Evolutionary conservation across 176 grass and related monocot genomes (phyloP).

Genomic region (Alopecurus myosuroides): DNA sequence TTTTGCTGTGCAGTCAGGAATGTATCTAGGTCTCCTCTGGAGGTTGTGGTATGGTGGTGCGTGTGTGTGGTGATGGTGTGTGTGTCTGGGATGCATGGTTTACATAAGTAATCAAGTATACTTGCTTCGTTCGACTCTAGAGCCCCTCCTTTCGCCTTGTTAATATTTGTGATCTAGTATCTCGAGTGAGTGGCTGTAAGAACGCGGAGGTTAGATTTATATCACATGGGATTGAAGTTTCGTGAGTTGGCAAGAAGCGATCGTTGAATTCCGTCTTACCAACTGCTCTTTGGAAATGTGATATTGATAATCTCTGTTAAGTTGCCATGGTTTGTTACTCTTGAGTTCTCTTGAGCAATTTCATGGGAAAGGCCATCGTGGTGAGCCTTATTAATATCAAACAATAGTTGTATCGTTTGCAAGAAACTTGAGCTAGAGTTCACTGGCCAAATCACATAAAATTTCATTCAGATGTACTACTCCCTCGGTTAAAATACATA

Average conservation of each 20-base stretch:
- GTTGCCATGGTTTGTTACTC: not conserved
- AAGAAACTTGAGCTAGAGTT: not conserved
- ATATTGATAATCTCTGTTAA: not conserved
- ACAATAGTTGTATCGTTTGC: not conserved
- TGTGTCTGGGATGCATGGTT: constrained; percentile 33
- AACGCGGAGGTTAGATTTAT: constrained; percentile 18
- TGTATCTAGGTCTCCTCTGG: constrained; percentile 17
- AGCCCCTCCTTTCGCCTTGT: not conserved
- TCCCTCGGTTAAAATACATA: too few relatives aligned
- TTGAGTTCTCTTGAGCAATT: not conserved
- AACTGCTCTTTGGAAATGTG: not conserved
- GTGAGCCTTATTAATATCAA: not conserved
- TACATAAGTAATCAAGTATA: constrained; percentile 26
- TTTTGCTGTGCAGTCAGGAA: constrained; percentile 49
- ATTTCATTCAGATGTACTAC: too few relatives aligned
- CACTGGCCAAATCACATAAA: too few relatives aligned
- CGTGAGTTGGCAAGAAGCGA: not conserved
- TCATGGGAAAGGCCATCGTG: not conserved
- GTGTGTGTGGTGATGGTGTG: constrained; percentile 20
- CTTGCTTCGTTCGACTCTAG: constrained; percentile 3
- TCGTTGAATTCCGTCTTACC: not conserved
- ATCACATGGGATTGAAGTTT: constrained; percentile 6
- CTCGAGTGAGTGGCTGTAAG: constrained; percentile 18
- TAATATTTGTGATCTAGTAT: constrained; percentile 21
- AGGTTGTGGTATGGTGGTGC: constrained; percentile 23